Conservation (phyloP, 306 rosid genomes). For the Prosopis cineraria region DNA sequence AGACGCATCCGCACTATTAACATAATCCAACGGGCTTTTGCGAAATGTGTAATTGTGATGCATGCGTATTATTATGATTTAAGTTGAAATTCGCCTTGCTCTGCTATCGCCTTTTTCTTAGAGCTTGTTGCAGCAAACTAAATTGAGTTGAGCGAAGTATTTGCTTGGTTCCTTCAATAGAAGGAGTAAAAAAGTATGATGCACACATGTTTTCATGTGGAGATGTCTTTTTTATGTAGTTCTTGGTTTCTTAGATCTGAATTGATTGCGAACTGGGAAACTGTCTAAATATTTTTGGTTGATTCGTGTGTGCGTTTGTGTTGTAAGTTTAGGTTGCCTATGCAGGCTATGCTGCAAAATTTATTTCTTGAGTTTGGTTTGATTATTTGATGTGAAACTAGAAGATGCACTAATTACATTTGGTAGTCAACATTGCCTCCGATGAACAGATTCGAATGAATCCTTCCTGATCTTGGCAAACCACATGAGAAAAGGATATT, state of each 20-base stretch:
- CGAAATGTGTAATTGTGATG: neutral
- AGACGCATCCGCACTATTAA: neutral
- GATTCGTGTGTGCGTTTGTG: neutral
- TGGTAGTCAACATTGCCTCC: neutral
- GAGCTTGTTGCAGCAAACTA: neutral
- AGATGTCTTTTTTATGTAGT: neutral
- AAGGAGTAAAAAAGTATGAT: neutral
- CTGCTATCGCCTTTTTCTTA: neutral
- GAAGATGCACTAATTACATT: slow-evolving; percentile 1
- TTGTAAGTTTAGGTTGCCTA: neutral
- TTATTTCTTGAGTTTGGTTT: slow-evolving; percentile 2
- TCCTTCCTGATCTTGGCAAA: neutral
- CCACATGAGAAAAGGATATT: neutral
- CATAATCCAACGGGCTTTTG: neutral
- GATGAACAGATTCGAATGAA: neutral
- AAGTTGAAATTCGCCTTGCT: neutral
- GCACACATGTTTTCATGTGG: neutral
- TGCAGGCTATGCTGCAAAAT: neutral
- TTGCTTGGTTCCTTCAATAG: neutral
- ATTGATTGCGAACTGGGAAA: slow-evolving; percentile 3
- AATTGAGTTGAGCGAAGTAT: neutral
- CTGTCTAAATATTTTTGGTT: slow-evolving; percentile 20
- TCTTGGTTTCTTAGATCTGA: slow-evolving; percentile 19
- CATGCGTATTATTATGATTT: neutral
- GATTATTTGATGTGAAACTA: slow-evolving; percentile 24